phyloP scores from a whole-genome alignment of 176 grass and related monocot species.

The Carex kokanica region DNA sequence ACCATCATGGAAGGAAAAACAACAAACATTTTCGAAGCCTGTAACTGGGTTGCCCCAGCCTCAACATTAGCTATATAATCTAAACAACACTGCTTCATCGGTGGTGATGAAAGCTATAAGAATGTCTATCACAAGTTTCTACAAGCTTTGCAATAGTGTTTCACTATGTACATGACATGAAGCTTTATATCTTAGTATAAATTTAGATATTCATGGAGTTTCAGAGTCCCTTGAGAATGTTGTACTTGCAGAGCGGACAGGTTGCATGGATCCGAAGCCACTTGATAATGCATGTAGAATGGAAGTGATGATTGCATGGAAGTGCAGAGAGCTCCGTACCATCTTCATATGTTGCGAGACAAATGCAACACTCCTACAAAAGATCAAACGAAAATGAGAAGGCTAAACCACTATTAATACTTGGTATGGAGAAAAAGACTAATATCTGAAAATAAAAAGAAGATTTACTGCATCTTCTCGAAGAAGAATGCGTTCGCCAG shows the following conservation, averaged over 20 bases:
- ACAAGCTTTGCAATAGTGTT: constrained; percentile 12
- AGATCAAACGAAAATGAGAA: constrained; percentile 18
- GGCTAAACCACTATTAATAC: background rate
- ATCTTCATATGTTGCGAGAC: constrained; percentile 68
- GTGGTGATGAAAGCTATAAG: constrained; percentile 3
- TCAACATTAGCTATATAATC: constrained; percentile 1
- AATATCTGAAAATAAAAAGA: constrained; percentile 19
- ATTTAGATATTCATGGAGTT: constrained; percentile 21
- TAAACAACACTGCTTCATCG: background rate
- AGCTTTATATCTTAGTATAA: background rate
- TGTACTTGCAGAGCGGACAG: constrained; percentile 93
- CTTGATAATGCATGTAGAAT: constrained; percentile 70
- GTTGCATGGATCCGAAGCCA: constrained; percentile 80
- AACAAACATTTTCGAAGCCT: background rate
- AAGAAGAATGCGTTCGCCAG: constrained; percentile 62
- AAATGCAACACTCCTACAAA: constrained; percentile 75
- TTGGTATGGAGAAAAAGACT: background rate
- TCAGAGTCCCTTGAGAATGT: constrained; percentile 89
- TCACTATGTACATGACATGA: background rate
- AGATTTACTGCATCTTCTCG: constrained; percentile 78
- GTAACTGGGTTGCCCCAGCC: background rate
- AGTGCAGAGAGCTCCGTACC: constrained; percentile 67
- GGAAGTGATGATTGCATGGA: constrained; percentile 93
- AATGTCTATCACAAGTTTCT: background rate
- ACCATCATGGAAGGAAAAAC: background rate